phyloP scores from a whole-genome alignment of 2,329 filamentous ascomycete genomes.

The Xylariaceae sp. region DNA sequence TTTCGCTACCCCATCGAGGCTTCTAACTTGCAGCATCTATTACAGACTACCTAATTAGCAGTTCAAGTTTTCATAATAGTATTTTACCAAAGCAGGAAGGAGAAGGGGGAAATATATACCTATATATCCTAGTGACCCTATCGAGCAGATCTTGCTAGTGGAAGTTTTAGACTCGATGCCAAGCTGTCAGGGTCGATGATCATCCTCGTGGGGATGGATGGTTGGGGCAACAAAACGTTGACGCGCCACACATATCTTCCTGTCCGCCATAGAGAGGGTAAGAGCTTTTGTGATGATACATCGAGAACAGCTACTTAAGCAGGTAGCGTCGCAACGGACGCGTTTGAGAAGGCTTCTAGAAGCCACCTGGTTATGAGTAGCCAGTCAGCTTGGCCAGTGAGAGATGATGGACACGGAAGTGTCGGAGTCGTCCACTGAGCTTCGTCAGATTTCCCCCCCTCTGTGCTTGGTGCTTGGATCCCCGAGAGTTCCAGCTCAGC shows the following conservation, averaged over 20 bases:
- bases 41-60: no score
- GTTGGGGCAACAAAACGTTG: background rate
- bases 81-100: no score
- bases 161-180: background rate
- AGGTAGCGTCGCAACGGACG: constrained; percentile 14
- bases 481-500: constrained; percentile 5
- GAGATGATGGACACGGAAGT: constrained; percentile 13
- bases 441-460: constrained; percentile 20
- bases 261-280: constrained; percentile 7
- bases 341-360: constrained; percentile 25
- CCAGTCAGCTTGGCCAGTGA: background rate
- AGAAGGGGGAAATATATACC: no score
- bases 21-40: no score
- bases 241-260: constrained; percentile 15
- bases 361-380: no score
- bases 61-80: no score
- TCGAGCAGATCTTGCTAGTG: no score
- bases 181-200: background rate
- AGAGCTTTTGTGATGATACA: constrained; percentile 14
- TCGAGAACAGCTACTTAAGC: constrained; percentile 9
- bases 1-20: no score
- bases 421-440: constrained; percentile 15
- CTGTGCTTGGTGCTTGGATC: constrained; percentile 2
- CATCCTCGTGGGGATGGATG: no score
- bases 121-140: no score